A percentile compares a stretch with the other conserved stretches of the same genome.
Conservation (phyloP, 2,329 filamentous ascomycete species). For the Cytospora mali region DNA sequence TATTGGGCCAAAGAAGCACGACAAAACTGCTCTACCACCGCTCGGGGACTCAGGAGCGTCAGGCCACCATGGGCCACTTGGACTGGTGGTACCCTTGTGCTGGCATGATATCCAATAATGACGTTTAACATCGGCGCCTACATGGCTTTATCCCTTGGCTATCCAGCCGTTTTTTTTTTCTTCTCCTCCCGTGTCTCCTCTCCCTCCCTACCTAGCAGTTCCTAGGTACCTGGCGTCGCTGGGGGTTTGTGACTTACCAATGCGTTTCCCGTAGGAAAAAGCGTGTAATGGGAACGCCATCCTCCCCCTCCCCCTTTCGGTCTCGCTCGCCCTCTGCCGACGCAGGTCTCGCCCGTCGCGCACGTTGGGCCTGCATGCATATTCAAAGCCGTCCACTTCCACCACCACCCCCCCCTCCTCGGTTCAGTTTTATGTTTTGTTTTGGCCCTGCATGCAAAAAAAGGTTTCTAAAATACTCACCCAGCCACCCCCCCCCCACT, state of each 20-base stretch:
- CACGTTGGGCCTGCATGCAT: slow-evolving; percentile 1
- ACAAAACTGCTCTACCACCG: background rate
- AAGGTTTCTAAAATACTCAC: background rate
- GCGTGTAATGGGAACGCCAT: background rate
- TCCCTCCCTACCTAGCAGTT: background rate
- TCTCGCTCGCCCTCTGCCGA: background rate
- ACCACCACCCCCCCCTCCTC: background rate
- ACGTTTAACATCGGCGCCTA: background rate
- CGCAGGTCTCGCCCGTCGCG: background rate
- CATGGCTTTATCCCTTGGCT: background rate
- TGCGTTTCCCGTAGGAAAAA: background rate
- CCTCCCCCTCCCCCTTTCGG: background rate
- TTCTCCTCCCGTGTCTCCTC: background rate
- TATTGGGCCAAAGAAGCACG: background rate
- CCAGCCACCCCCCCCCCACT: background rate
- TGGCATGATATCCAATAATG: slow-evolving; percentile 1
- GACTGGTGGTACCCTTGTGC: background rate
- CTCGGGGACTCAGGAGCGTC: background rate
- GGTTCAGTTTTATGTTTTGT: no score
- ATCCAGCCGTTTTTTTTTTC: background rate
- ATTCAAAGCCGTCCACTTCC: background rate
- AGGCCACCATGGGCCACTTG: no score
- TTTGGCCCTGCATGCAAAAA: background rate
- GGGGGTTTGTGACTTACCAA: background rate
- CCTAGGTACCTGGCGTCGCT: background rate